Conservation (phyloP, 371 early-diverging fungal species). For the Phascolomyces articulosus region DNA sequence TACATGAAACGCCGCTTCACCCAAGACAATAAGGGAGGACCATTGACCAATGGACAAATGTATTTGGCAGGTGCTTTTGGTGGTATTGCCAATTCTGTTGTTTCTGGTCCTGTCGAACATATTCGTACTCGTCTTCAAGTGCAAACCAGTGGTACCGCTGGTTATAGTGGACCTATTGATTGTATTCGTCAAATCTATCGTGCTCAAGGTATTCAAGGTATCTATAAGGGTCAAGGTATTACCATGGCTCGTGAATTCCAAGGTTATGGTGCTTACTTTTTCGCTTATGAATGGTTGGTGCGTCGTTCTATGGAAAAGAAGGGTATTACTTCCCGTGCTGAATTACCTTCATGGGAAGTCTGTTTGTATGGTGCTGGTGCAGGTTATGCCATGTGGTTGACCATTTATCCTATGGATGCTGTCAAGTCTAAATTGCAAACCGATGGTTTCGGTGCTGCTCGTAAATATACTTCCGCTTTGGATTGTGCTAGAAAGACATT, state of each 20-base stretch:
- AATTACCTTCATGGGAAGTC: conserved; percentile 68
- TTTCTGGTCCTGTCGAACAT: conserved; percentile 86
- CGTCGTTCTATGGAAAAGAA: conserved; percentile 65
- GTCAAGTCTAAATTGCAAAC: conserved; percentile 84
- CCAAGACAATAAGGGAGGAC: conserved; percentile 40
- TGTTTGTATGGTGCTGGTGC: conserved; percentile 75
- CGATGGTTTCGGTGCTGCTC: conserved; percentile 64
- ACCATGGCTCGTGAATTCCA: conserved; percentile 82
- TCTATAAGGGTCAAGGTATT: conserved; percentile 83
- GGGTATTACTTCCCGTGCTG: conserved; percentile 45
- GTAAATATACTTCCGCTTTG: conserved; percentile 61
- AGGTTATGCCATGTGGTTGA: conserved; percentile 83
- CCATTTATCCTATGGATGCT: conserved; percentile 79
- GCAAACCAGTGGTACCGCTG: conserved; percentile 55
- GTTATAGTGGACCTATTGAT: conserved; percentile 73
- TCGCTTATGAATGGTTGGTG: conserved; percentile 78
- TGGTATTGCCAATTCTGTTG: conserved; percentile 82
- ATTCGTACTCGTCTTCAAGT: conserved; percentile 82
- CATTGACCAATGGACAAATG: conserved; percentile 67
- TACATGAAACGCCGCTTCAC: conserved; percentile 73
- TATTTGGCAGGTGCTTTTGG: conserved; percentile 80
- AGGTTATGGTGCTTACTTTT: conserved; percentile 82
- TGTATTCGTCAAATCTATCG: conserved; percentile 75
- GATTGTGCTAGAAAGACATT: conserved; percentile 73
- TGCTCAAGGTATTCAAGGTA: conserved; percentile 69